phyloP scores from a whole-genome alignment of 371 early-diverging fungal genomes.

The Saksenaea vasiformis region DNA sequence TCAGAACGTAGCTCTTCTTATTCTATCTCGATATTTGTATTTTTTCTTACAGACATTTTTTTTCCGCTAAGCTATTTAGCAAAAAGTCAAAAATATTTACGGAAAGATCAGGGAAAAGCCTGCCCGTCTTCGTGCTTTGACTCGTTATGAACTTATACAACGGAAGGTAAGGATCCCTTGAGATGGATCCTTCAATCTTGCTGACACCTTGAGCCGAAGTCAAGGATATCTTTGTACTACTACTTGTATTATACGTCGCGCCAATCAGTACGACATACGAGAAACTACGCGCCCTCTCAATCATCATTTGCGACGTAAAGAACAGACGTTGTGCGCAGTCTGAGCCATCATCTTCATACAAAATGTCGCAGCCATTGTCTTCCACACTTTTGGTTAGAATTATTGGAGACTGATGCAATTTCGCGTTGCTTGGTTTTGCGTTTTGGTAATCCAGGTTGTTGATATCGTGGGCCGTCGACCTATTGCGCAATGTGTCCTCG shows the following conservation, averaged over 20 bases:
- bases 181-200: background rate
- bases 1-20: no score
- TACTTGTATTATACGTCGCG: slow-evolving; percentile 16
- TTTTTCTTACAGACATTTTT: no score
- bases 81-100: no score
- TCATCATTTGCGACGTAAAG: slow-evolving; percentile 2
- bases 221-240: slow-evolving; percentile 5
- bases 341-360: background rate
- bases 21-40: no score
- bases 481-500: background rate
- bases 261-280: slow-evolving; percentile 2
- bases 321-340: background rate
- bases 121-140: no score
- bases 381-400: background rate
- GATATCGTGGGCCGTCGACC: background rate
- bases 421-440: background rate
- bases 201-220: slow-evolving; percentile 1
- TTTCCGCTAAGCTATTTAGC: no score
- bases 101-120: no score
- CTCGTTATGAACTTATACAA: no score
- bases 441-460: background rate
- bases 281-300: background rate
- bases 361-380: background rate
- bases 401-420: background rate
- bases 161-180: no score